phyloP scores from a whole-genome alignment of 805 yeast genomes.

The Cyberlindnera japonica region DNA sequence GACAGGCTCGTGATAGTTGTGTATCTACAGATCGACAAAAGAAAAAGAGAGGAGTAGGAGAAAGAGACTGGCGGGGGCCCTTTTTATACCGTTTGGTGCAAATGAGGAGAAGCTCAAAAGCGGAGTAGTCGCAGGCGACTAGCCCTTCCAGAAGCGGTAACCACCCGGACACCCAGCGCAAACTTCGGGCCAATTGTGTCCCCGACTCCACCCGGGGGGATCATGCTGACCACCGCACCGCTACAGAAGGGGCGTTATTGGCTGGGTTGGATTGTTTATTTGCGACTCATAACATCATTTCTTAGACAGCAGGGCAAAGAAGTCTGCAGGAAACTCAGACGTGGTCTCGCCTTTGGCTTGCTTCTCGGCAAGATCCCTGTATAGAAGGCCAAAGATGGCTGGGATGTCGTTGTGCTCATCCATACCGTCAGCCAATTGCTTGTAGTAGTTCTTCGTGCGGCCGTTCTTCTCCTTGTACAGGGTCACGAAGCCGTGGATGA shows the following conservation, averaged over 20 bases:
- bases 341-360: slow-evolving; percentile 14
- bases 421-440: slow-evolving; percentile 34
- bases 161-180: slow-evolving; percentile 1
- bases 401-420: slow-evolving; percentile 36
- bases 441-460: slow-evolving; percentile 34
- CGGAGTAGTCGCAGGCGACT: neutral
- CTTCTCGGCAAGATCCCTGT: slow-evolving; percentile 32
- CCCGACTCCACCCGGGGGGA: neutral
- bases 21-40: too few species aligned
- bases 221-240: slow-evolving; percentile 3
- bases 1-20: too few species aligned
- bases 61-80: too few species aligned
- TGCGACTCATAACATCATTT: neutral
- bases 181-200: neutral
- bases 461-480: slow-evolving; percentile 32
- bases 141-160: neutral
- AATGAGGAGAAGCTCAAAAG: neutral
- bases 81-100: too few species aligned
- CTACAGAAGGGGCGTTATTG: too few species aligned
- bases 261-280: too few species aligned
- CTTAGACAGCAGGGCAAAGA: slow-evolving; percentile 17
- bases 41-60: too few species aligned
- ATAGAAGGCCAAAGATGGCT: slow-evolving; percentile 36
- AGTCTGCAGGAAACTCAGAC: slow-evolving; percentile 27
- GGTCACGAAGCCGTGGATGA: slow-evolving; percentile 29